Percentiles rank a stretch among this genome's conserved stretches.
Conservation (phyloP, 345 rosid genomes). For the Schrenkiella parvula region DNA sequence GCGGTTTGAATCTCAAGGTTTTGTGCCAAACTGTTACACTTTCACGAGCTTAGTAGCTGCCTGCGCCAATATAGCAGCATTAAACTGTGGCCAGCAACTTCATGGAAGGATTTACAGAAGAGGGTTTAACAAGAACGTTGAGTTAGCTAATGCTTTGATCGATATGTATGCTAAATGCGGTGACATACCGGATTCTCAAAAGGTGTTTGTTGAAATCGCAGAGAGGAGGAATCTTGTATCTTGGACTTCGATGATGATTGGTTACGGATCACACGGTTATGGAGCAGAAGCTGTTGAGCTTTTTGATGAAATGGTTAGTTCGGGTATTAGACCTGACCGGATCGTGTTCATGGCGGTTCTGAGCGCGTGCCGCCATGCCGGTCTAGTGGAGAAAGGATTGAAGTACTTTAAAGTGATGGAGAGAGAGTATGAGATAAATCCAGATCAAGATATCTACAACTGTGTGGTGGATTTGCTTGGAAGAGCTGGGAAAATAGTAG, state of each 20-base stretch:
- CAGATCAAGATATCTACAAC: conserved; percentile 65
- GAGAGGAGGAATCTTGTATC: conserved; percentile 55
- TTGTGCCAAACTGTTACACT: conserved; percentile 73
- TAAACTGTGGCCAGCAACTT: conserved; percentile 74
- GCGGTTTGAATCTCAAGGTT: conserved; percentile 56
- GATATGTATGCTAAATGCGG: conserved; percentile 98
- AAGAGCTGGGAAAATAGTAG: conserved; percentile 80
- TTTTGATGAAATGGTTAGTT: conserved; percentile 74
- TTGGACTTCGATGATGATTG: conserved; percentile 98
- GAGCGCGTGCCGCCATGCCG: conserved; percentile 85
- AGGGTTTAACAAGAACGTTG: conserved; percentile 54
- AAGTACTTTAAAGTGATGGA: conserved; percentile 59
- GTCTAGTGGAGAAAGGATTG: conserved; percentile 78
- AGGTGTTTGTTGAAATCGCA: conserved; percentile 48
- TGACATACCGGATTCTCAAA: conserved; percentile 47
- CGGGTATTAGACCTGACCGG: conserved; percentile 68
- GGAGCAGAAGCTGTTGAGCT: conserved; percentile 63
- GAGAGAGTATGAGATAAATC: conserved; percentile 41
- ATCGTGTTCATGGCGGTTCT: conserved; percentile 85
- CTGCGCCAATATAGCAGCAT: conserved; percentile 62
- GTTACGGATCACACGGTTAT: conserved; percentile 78
- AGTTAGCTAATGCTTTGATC: conserved; percentile 64
- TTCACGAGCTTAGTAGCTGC: conserved; percentile 73
- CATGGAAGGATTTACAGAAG: conserved; percentile 63
- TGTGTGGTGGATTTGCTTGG: conserved; percentile 88